Evolutionary conservation across 2,329 filamentous ascomycete species (phyloP).

Genomic region (Myrmaecium sp.): DNA sequence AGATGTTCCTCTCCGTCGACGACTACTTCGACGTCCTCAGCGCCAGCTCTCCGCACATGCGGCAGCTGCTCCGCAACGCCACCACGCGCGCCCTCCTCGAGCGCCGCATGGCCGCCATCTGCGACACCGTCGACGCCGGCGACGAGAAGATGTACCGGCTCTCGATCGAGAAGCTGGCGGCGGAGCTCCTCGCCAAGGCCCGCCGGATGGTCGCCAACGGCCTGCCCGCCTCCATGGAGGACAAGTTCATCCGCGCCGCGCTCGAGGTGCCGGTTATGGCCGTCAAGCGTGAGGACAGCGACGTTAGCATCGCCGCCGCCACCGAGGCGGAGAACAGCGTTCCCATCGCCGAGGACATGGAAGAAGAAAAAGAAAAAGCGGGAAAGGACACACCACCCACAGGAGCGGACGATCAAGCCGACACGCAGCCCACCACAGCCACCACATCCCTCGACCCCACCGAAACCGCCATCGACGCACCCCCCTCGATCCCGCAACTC

Average conservation of each 20-base stretch:
- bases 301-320: slow-evolving; percentile 12
- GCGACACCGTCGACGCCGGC: slow-evolving; percentile 68
- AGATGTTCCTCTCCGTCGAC: slow-evolving; percentile 50
- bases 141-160: slow-evolving; percentile 76
- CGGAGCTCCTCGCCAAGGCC: slow-evolving; percentile 54
- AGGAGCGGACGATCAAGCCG: slow-evolving; percentile 7
- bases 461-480: slow-evolving; percentile 10
- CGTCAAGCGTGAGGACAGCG: slow-evolving; percentile 41
- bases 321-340: slow-evolving; percentile 9
- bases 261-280: slow-evolving; percentile 62
- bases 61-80: slow-evolving; percentile 34
- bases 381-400: slow-evolving; percentile 12
- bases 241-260: slow-evolving; percentile 59
- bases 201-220: slow-evolving; percentile 44
- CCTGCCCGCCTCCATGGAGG: slow-evolving; percentile 68
- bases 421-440: slow-evolving; percentile 20
- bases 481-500: slow-evolving; percentile 35
- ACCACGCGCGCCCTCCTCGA: slow-evolving; percentile 34
- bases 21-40: slow-evolving; percentile 53
- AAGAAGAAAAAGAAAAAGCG: too few species aligned
- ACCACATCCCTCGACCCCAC: slow-evolving; percentile 6
- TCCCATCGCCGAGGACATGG: slow-evolving; percentile 2
- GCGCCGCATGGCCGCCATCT: slow-evolving; percentile 50
- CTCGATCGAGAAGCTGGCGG: slow-evolving; percentile 52
- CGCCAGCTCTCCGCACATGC: slow-evolving; percentile 39